Percentiles rank a stretch among this genome's conserved stretches.
Conservation (phyloP, 768 basidiomycete genomes). For the Amanita fuliginea region DNA sequence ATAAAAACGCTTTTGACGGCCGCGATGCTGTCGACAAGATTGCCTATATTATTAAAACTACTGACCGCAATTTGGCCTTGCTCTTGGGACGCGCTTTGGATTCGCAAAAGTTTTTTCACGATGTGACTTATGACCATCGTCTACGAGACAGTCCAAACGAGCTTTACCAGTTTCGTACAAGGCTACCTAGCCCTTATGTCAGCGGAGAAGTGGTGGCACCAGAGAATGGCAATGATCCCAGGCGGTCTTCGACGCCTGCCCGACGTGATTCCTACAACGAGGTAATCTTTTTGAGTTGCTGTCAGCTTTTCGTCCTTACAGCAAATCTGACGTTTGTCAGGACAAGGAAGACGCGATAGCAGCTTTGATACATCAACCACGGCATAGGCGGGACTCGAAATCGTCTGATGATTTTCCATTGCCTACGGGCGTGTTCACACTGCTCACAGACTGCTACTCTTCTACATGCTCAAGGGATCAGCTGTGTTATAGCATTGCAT, state of each 20-base stretch:
- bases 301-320: slow-evolving; percentile 1
- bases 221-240: slow-evolving; percentile 31
- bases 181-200: slow-evolving; percentile 75
- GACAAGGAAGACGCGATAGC: slow-evolving; percentile 19
- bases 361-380: slow-evolving; percentile 15
- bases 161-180: slow-evolving; percentile 87
- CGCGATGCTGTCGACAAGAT: slow-evolving; percentile 96
- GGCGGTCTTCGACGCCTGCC: slow-evolving; percentile 5
- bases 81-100: slow-evolving; percentile 93
- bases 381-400: slow-evolving; percentile 21
- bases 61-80: slow-evolving; percentile 90
- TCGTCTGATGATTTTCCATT: slow-evolving; percentile 55
- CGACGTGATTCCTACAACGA: slow-evolving; percentile 17
- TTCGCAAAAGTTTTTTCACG: slow-evolving; percentile 98
- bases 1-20: slow-evolving; percentile 94
- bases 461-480: slow-evolving; percentile 91
- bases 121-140: slow-evolving; percentile 97
- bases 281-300: slow-evolving; percentile 8
- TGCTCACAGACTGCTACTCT: slow-evolving; percentile 95
- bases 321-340: slow-evolving; percentile 9
- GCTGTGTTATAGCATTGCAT: slow-evolving; percentile 96
- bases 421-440: slow-evolving; percentile 91
- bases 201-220: slow-evolving; percentile 75
- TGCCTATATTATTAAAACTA: slow-evolving; percentile 96
- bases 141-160: slow-evolving; percentile 81